A percentile compares a stretch with the other conserved stretches of the same genome.
Evolutionary conservation across 192 early-diverging fungal genomes (phyloP).

Genomic region (Coemansia brasiliensis): DNA sequence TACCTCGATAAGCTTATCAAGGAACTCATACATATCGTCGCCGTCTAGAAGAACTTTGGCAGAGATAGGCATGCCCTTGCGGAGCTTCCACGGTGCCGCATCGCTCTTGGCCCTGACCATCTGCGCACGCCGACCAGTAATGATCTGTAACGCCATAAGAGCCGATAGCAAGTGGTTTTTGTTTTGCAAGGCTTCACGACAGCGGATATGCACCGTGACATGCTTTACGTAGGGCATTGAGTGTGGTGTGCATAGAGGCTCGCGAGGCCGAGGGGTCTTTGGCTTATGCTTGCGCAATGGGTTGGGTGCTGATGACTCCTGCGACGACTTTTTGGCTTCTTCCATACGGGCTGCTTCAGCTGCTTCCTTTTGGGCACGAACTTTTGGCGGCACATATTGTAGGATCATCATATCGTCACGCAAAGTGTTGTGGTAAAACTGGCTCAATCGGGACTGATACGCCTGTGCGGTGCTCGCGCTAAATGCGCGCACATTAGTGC

Average conservation of each 20-base stretch:
- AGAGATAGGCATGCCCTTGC: constrained; percentile 90
- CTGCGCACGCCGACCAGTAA: constrained; percentile 79
- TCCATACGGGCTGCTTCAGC: constrained; percentile 30
- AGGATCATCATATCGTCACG: constrained; percentile 75
- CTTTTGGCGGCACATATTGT: constrained; percentile 66
- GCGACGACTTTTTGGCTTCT: constrained; percentile 20
- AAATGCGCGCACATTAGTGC: constrained; percentile 19
- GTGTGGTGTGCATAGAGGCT: constrained; percentile 61
- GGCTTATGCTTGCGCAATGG: constrained; percentile 48
- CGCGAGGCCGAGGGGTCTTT: constrained; percentile 57
- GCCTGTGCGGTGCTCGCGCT: constrained; percentile 15
- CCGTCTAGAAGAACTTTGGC: constrained; percentile 79
- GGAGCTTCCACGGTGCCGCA: constrained; percentile 83
- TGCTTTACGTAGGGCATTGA: constrained; percentile 68
- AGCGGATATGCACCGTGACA: constrained; percentile 83
- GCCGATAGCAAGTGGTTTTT: constrained; percentile 88
- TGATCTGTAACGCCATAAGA: constrained; percentile 86
- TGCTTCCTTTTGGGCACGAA: constrained; percentile 38
- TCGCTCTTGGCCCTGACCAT: constrained; percentile 77
- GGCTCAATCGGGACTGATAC: constrained; percentile 64
- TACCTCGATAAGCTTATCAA: constrained; percentile 94
- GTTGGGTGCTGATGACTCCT: constrained; percentile 49
- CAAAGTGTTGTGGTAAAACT: constrained; percentile 72
- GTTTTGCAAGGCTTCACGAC: constrained; percentile 81
- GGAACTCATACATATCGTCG: constrained; percentile 85